Percentiles rank a stretch among this genome's conserved stretches.
Conservation (phyloP, 169 alveolate species). For the Plasmodium vivax region DNA sequence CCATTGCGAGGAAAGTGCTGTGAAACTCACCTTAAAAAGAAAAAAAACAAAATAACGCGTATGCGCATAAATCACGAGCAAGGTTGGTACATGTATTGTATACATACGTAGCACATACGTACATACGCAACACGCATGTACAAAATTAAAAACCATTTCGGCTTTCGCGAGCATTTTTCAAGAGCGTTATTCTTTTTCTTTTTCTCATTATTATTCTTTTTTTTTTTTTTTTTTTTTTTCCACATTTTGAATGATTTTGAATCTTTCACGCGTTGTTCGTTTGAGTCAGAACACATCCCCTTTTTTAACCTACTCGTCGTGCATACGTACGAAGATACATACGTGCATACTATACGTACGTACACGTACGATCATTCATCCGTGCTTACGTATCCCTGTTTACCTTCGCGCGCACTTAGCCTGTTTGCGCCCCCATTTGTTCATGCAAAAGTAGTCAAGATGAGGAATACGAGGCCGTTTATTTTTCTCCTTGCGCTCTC, state of each 20-base stretch:
- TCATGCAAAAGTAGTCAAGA: conserved; percentile 5
- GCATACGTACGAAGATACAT: neutral
- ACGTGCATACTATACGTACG: neutral
- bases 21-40: neutral
- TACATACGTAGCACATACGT: neutral
- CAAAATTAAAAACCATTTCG: neutral
- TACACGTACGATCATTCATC: neutral
- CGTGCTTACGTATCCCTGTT: neutral
- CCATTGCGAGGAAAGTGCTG: neutral
- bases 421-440: conserved; percentile 9
- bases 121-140: neutral
- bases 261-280: neutral
- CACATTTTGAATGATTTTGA: neutral
- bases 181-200: neutral
- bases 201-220: too few species aligned
- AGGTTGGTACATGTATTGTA: neutral
- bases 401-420: neutral
- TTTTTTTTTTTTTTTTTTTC: too few species aligned
- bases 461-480: conserved; percentile 24
- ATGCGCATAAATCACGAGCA: neutral
- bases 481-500: conserved; percentile 1
- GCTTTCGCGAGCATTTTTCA: neutral
- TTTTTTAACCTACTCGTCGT: neutral
- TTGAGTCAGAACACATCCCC: neutral
- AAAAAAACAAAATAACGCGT: too few species aligned